Percentiles rank a stretch among this genome's conserved stretches.
Conservation (phyloP, 2,329 filamentous ascomycete genomes). For the Talaromyces sp. region DNA sequence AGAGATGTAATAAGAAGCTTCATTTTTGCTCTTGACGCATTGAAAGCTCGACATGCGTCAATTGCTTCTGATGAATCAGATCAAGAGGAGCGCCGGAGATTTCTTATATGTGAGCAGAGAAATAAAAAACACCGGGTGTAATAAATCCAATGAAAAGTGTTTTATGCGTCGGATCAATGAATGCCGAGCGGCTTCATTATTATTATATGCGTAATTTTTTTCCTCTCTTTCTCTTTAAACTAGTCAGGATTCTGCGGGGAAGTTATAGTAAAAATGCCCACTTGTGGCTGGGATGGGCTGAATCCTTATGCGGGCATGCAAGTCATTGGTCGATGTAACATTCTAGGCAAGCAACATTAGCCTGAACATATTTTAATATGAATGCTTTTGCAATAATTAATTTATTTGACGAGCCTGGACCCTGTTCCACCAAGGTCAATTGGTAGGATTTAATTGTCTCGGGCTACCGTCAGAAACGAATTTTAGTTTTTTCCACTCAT, state of each 20-base stretch:
- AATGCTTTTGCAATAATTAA: background rate
- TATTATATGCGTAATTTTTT: background rate
- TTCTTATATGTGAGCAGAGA: background rate
- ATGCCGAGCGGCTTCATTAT: background rate
- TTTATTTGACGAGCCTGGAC: background rate
- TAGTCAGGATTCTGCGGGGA: background rate
- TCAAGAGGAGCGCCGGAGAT: background rate
- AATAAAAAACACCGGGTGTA: background rate
- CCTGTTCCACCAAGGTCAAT: no score
- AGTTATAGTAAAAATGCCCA: background rate
- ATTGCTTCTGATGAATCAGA: background rate
- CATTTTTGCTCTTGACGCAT: slow-evolving; percentile 23
- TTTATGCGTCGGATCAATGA: background rate
- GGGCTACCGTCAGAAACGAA: background rate
- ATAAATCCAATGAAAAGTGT: background rate
- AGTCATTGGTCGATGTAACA: background rate
- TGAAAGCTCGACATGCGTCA: background rate
- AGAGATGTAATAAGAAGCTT: slow-evolving; percentile 32
- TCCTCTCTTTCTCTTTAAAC: background rate
- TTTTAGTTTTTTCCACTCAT: background rate
- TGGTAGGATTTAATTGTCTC: background rate
- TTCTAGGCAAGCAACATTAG: background rate
- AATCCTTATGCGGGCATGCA: background rate
- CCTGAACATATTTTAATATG: background rate
- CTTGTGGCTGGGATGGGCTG: background rate